Base-by-base conservation (phyloP, 2,329 filamentous ascomycete genomes). In the Shiraia sp. region DNA sequence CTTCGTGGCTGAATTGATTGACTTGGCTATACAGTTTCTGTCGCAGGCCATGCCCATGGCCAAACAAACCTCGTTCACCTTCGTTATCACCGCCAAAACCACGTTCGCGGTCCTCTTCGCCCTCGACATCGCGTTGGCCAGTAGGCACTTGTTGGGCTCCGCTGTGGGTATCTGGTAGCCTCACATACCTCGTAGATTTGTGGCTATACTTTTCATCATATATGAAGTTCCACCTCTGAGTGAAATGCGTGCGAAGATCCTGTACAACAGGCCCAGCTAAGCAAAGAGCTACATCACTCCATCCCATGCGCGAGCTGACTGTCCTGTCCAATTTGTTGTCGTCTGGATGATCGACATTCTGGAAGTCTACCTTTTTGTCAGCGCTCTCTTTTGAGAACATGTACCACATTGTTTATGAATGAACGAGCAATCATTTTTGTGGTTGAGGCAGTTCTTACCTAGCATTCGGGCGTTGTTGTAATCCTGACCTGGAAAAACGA, bases 161-260 rank as follows among this genome's bases (percentile, higher is more conserved):
- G 51, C 58, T 66, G 19, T 42, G 30, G 0, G 63, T 61, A 6
- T 58, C 53, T 5, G 59, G 45, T 14, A 69, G 55, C 36, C 52
- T 66, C 55, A 50, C 24, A 50, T 82, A 83, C 41, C 79, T 70
- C 3, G 65, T 58, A 32, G 80, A 73, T 12, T 80, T 77, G 24
- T 79, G 75, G 45, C 75, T 72, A 64, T 96, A 96, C 67, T 96
- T 96, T 36, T 87, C 82, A 42, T 83, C 78, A 52, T 83, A 95
- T 51, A 96, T 91, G 64, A 88, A 95, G 72, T 96, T 96, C 90
- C 91, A 96, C 56, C 90, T 77, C 61, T 95, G 86, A 2, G 83
- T 79, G 58, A 96, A 96, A 65, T 96, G 90, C 4, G 80, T 79
- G 23, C 83, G 76, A 23, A 96, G 75, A 65, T 88, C 90, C 49